These are phyloP conservation scores for Adenanthera pavonina DNA, from an alignment of 306 rosid species.

Conservation along the genomic window DNA sequence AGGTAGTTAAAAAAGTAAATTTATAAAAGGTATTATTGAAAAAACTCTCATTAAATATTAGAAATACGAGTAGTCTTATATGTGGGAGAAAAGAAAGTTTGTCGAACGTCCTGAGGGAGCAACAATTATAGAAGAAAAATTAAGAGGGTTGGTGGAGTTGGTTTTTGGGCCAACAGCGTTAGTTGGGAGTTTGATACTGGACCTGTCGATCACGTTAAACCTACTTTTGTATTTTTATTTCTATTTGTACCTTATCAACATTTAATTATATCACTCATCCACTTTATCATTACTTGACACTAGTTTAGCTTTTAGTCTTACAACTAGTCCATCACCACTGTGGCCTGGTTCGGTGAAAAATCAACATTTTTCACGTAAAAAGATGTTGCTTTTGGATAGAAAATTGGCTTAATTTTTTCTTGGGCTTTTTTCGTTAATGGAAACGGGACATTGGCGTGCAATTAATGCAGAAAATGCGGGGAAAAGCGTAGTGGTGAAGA, in stretches of 20 bases:
- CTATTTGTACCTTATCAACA: too few relatives aligned
- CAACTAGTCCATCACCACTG: neutral
- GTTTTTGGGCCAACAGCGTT: neutral
- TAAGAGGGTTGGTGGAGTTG: slow-evolving; percentile 30
- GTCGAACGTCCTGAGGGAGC: too few relatives aligned
- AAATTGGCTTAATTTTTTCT: too few relatives aligned
- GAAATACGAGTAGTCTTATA: too few relatives aligned
- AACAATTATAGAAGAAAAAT: slow-evolving; percentile 3
- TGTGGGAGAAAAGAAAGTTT: too few relatives aligned
- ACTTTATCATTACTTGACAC: too few relatives aligned
- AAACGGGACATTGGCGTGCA: neutral
- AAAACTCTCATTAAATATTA: too few relatives aligned
- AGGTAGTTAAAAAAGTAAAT: too few relatives aligned
- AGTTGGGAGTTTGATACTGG: slow-evolving; percentile 25
- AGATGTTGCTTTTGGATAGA: neutral
- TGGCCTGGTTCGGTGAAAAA: neutral
- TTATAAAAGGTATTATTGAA: too few relatives aligned
- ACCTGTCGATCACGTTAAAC: slow-evolving; percentile 15
- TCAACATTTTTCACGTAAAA: neutral
- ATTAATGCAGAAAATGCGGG: slow-evolving; percentile 47
- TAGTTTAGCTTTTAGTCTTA: too few relatives aligned
- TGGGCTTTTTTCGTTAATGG: neutral
- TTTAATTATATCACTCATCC: too few relatives aligned
- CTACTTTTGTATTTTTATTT: neutral
- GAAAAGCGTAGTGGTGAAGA: slow-evolving; percentile 57